Percentiles rank a stretch among this genome's conserved stretches.
These are phyloP conservation scores for Aureobasidium sp. DNA, from an alignment of 2,329 filamentous ascomycete genomes.

Conservation along the genomic window DNA sequence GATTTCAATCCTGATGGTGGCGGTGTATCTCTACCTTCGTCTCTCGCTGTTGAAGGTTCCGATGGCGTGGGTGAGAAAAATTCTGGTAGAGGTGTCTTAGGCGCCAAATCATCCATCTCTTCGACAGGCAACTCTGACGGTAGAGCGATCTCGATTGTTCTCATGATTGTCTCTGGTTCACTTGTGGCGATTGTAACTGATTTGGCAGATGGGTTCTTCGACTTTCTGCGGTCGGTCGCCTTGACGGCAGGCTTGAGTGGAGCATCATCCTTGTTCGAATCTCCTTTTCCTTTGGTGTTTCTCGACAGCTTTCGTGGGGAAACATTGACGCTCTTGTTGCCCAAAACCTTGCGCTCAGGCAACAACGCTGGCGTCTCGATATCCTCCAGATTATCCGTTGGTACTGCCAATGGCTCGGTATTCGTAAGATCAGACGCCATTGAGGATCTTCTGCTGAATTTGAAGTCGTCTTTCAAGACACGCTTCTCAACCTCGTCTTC, in stretches of 20 bases:
- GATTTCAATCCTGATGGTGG: constrained; percentile 21
- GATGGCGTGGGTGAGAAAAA: constrained; percentile 41
- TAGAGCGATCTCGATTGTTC: constrained; percentile 12
- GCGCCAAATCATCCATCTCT: constrained; percentile 1
- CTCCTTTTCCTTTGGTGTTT: constrained; percentile 15
- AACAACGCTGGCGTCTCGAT: constrained; percentile 1
- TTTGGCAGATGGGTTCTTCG: constrained; percentile 7
- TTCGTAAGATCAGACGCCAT: constrained; percentile 3
- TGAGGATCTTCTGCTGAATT: constrained; percentile 36
- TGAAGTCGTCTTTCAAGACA: constrained; percentile 37
- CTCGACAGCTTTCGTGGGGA: constrained; percentile 26
- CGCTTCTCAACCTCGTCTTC: constrained; percentile 32
- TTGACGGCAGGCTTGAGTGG: constrained; percentile 15
- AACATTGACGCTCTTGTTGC: constrained; percentile 35
- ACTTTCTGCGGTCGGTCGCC: constrained; percentile 16
- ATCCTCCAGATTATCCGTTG: background rate
- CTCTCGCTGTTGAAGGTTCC: constrained; percentile 38
- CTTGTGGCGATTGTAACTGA: constrained; percentile 21
- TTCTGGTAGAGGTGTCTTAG: constrained; percentile 28
- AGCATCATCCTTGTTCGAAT: constrained; percentile 18
- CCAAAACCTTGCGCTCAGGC: constrained; percentile 35
- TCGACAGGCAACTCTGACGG: background rate
- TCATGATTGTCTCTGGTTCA: constrained; percentile 17
- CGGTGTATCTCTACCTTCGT: constrained; percentile 35
- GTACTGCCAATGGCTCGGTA: background rate